Base-by-base conservation (phyloP, 176 grass and related monocot genomes). In the Carex littledalei region DNA sequence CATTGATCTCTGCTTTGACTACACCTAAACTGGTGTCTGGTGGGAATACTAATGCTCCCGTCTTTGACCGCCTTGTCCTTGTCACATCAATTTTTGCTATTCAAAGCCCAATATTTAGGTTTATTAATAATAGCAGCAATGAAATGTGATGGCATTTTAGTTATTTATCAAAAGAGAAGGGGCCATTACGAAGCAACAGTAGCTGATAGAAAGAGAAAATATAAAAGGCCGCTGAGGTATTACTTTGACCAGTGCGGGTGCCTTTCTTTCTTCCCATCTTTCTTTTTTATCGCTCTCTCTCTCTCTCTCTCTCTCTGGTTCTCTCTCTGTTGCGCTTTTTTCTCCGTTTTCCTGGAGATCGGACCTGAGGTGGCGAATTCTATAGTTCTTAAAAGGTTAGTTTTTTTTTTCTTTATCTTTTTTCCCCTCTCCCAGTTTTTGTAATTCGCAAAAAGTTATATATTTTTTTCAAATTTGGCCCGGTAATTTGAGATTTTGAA, bases 201-300 rank as follows among this genome's bases (percentile, higher is more conserved):
- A n/a, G 16, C 80, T 16, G 6, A 60, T 29, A 78, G 87, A 81
- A 34, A 72, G 10, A 54, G 82, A 61, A 61, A 84, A 89, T 81
- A 83, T 59, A 85, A 84, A 91, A 89, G 8, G 10, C 22, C 71
- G 75, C 56, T 50, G 47, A 50, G 47, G 47, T 50, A 50, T 50
- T 50, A 31, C 92, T 94, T 98, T 94, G 95, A 98, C 95, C 81
- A 77, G 86, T 91, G 29, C 29, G 29, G 29, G 29, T 29, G 92
- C 88, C 59, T 84, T 43, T 41, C 45, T 59, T 64, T 80, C 16
- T 35, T 82, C 32, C 31, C 54, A 35, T 55, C 64, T 74, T 20
- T 70, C 11, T 43, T 29, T 86, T 85, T 82, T 82, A 55, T 50
- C 9, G 47, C 1, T 86, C 78, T 90, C n/a, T 16, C 17, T 52